Evolutionary conservation across 495 filamentous ascomycete genomes (phyloP), one percentile per base, ranked within the genome.

Genomic region (Lasiosphaeria miniovina): DNA sequence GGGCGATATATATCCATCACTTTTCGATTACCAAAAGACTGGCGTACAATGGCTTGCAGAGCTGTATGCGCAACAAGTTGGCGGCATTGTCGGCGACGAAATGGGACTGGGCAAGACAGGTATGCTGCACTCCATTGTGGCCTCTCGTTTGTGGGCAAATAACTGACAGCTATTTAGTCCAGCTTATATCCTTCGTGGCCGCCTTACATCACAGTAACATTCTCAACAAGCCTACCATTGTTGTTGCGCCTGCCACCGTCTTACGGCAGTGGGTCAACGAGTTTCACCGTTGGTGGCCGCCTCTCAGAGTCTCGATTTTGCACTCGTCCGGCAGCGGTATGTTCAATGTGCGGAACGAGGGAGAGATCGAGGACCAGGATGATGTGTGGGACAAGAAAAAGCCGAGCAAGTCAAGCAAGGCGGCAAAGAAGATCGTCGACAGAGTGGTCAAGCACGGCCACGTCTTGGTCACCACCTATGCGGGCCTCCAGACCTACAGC

Each of bases 251-350:
- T 1, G 94, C 93, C 24, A 97, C 94, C 1, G 88, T 98, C 11
- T 84, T 98, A 76, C 90, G 89, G 59, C 93, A 98, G 68, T 98
- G 94, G 94, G 94, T 96, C 9, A 94, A 95, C 60, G 94, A 98
- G 67, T 97, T 98, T 64, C 94, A 98, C 71, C 84, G 86, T 32
- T 98, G 94, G 94, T 98, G 94, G 94, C 94, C 94, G 14, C 87
- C 94, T 17, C 80, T 98, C 34, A 86, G 94, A 24, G 94, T 98
- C 1, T 95, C 92, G 0, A 98, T 98, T 61, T 75, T 98, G 43
- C 94, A 98, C 74, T 89, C 89, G 0, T 96, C 93, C 17, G 94
- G 94, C 8, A 96, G 91, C 67, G 94, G 94, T 3, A 97, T 98
- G 94, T 76, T 97, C 15, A 91, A 95, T 61, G 71, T 93, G 48